Evolutionary conservation across 106 monocot genomes (phyloP).

Genomic region (Xerophyta viscosa): DNA sequence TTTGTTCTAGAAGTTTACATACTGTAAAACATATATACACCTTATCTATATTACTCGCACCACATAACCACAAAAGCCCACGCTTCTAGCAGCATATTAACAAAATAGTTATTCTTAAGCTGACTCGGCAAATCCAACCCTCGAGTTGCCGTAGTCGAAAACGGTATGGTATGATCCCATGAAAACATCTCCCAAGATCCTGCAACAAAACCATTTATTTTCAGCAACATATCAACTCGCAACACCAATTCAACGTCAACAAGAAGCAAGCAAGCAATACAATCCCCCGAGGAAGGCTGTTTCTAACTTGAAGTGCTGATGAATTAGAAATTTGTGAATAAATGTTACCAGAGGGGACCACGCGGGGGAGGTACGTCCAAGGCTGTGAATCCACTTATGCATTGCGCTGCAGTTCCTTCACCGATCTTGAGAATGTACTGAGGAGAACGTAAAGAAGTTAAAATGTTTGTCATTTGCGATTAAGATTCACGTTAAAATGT

Average conservation of each 20-base stretch:
- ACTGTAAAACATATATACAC: too few species aligned
- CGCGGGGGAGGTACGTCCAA: constrained; percentile 36
- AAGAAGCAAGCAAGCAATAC: not conserved
- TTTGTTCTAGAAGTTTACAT: too few species aligned
- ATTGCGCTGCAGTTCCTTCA: constrained; percentile 22
- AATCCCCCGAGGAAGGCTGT: too few species aligned
- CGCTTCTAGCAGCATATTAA: too few species aligned
- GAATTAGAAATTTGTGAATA: too few species aligned
- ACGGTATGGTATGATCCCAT: constrained; percentile 32
- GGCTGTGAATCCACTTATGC: constrained; percentile 40
- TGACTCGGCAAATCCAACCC: constrained; percentile 27
- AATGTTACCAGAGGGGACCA: constrained; percentile 43
- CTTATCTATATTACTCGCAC: too few species aligned
- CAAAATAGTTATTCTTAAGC: constrained; percentile 3
- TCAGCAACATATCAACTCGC: not conserved
- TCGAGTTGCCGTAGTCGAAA: constrained; percentile 19
- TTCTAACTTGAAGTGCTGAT: too few species aligned
- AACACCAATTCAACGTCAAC: not conserved
- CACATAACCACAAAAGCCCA: too few species aligned
- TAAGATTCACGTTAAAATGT: not conserved
- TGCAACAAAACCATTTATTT: not conserved
- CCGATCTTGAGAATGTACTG: constrained; percentile 38
- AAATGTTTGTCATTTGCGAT: not conserved
- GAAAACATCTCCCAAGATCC: constrained; percentile 30
- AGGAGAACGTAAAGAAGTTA: not conserved